Evolutionary conservation across 176 grass and related monocot species (phyloP), one percentile per base, ranked within the genome.

Genomic region (Oryza glaberrima): DNA sequence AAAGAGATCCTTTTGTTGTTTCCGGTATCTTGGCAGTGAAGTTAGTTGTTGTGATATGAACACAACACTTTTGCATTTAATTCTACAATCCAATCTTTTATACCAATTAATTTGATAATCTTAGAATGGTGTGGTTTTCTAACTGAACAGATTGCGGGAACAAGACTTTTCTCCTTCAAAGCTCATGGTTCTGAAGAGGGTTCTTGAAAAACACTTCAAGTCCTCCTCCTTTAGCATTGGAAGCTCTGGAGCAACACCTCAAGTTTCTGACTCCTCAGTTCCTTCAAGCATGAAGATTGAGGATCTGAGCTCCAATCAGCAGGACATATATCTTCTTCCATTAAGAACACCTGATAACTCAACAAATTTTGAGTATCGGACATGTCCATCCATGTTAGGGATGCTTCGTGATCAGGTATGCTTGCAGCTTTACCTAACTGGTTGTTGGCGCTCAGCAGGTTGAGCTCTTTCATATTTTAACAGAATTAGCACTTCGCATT

Each of bases 391-490:
- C 66, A 89, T 87, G 89, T 41, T 94, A 76, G 87, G 85, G 32
- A 93, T 77, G 85, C 89, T 98, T 76, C 83, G 89, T 71, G 96
- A 98, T 86, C 83, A 90, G 91, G 93, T 95, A 98, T 41, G 48
- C 13, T 83, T 90, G 45, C 25, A 51, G 22, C 25, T 85, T n/a
- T 3, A 17, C 19, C 54, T 58, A 58, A 15, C 11, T 15, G 19
- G 54, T 44, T 61, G 19, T 77, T 64, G 51, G 51, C 19, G 0
- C 11, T 25, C 60, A 56, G 20, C 35, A 78, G n/a, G 76, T 43
- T 38, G 54, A 63, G 58, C 11, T 63, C 36, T 43, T 61, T 3
- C 52, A 61, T 61, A 38, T 77, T 36, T 5, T 61, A 36, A 1
- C 8, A 16, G 13, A 58, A 12, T 12, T 22, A 32, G 11, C 4